Evolutionary conservation across 257 asterid species (phyloP).

Genomic region (Solanum virginianum): DNA sequence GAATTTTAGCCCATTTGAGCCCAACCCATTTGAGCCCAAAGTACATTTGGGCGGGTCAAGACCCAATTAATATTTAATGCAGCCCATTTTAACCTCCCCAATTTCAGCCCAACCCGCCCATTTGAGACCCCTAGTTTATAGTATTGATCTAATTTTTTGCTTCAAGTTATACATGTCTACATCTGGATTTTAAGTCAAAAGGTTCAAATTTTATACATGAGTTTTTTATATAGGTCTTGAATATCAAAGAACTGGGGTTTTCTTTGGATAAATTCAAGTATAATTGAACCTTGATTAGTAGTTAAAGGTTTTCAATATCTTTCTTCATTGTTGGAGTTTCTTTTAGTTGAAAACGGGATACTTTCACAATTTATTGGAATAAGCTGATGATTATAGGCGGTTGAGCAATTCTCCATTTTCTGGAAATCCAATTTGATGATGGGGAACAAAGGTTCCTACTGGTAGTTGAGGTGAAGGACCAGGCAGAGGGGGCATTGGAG

Average conservation of each 20-base stretch:
- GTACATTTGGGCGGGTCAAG: too few relatives aligned
- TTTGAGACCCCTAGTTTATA: too few relatives aligned
- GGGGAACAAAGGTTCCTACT: not conserved
- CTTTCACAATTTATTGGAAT: not conserved
- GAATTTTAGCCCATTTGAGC: too few relatives aligned
- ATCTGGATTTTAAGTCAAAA: constrained; percentile 17
- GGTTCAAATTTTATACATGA: constrained; percentile 7
- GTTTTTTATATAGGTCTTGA: not conserved
- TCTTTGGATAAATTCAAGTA: not conserved
- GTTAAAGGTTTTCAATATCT: not conserved
- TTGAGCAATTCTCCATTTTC: not conserved
- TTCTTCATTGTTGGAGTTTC: not conserved
- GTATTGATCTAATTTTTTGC: constrained; percentile 1
- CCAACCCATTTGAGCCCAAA: too few relatives aligned
- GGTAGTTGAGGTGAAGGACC: not conserved
- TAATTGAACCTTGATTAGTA: not conserved
- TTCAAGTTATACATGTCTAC: constrained; percentile 12
- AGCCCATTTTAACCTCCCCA: too few relatives aligned
- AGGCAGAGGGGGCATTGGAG: not conserved
- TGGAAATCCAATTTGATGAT: not conserved
- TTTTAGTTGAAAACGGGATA: not conserved
- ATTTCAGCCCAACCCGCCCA: too few relatives aligned
- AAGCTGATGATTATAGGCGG: not conserved
- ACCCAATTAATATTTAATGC: too few relatives aligned
- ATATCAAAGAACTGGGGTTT: not conserved